These are phyloP conservation scores for Parastagonospora avenae DNA, from an alignment of 2,329 filamentous ascomycete genomes.

Conservation along the genomic window DNA sequence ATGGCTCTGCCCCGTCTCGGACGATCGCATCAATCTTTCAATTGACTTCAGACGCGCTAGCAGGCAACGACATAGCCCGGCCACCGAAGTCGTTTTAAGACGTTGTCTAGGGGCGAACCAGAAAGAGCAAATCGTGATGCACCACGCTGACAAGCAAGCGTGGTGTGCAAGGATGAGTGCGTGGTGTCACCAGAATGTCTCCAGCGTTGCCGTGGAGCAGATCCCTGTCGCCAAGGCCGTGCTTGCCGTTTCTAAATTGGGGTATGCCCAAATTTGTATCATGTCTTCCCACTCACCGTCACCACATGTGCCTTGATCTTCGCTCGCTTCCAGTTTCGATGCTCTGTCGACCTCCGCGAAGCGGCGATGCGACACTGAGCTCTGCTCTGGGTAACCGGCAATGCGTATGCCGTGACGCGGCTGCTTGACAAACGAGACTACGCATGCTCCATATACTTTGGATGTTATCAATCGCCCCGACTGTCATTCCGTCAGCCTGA, in stretches of 20 bases:
- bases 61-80: neutral
- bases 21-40: neutral
- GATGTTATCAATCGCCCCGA: neutral
- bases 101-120: neutral
- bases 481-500: no score
- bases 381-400: no score
- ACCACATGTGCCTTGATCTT: slow-evolving; percentile 4
- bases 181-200: neutral
- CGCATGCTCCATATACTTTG: neutral
- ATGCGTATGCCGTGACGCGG: neutral
- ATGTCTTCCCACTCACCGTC: neutral
- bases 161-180: neutral
- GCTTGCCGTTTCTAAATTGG: slow-evolving; percentile 5
- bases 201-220: neutral
- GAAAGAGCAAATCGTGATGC: neutral
- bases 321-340: neutral
- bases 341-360: no score
- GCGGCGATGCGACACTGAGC: no score
- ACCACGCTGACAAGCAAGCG: neutral
- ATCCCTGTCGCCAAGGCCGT: slow-evolving; percentile 3
- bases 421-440: neutral
- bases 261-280: neutral
- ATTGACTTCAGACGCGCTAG: slow-evolving; percentile 4
- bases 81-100: neutral
- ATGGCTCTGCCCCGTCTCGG: slow-evolving; percentile 6